Evolutionary conservation across 2,329 filamentous ascomycete species (phyloP).

Genomic region (Cercospora janseana): DNA sequence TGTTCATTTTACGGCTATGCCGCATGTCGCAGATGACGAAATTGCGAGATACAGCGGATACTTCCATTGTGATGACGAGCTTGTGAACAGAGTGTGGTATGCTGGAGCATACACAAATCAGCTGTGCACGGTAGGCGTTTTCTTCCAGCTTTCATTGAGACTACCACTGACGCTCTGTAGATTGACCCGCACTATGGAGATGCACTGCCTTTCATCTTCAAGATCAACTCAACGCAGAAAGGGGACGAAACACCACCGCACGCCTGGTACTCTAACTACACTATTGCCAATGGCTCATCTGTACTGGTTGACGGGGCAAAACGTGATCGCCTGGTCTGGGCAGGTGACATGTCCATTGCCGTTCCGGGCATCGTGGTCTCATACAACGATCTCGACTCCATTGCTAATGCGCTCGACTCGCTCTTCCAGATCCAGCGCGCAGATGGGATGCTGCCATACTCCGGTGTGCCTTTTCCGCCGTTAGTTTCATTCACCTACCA

Average conservation of each 20-base stretch:
- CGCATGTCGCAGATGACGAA: slow-evolving; percentile 41
- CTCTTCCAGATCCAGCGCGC: slow-evolving; percentile 34
- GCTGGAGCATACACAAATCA: slow-evolving; percentile 41
- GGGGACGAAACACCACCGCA: slow-evolving; percentile 33
- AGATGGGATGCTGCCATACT: slow-evolving; percentile 33
- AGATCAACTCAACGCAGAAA: slow-evolving; percentile 35
- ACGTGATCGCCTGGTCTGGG: slow-evolving; percentile 60
- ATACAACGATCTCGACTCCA: slow-evolving; percentile 44
- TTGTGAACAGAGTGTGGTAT: slow-evolving; percentile 48
- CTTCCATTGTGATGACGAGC: slow-evolving; percentile 46
- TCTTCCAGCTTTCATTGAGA: not conserved
- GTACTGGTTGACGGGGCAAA: slow-evolving; percentile 56
- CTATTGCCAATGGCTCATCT: slow-evolving; percentile 42
- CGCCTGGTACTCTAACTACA: slow-evolving; percentile 45
- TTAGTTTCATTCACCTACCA: slow-evolving; percentile 56
- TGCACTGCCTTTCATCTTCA: slow-evolving; percentile 37
- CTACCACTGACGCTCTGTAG: slow-evolving; percentile 6
- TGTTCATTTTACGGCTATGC: slow-evolving; percentile 49
- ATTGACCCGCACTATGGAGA: slow-evolving; percentile 40
- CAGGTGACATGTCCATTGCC: slow-evolving; percentile 59
- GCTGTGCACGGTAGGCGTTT: slow-evolving; percentile 23
- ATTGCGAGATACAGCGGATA: slow-evolving; percentile 44
- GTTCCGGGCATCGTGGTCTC: slow-evolving; percentile 50
- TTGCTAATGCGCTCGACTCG: slow-evolving; percentile 35
- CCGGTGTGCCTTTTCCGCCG: slow-evolving; percentile 33